Evolutionary conservation across 495 filamentous ascomycete species (phyloP).

Genomic region (Lophiostoma macrostomum): DNA sequence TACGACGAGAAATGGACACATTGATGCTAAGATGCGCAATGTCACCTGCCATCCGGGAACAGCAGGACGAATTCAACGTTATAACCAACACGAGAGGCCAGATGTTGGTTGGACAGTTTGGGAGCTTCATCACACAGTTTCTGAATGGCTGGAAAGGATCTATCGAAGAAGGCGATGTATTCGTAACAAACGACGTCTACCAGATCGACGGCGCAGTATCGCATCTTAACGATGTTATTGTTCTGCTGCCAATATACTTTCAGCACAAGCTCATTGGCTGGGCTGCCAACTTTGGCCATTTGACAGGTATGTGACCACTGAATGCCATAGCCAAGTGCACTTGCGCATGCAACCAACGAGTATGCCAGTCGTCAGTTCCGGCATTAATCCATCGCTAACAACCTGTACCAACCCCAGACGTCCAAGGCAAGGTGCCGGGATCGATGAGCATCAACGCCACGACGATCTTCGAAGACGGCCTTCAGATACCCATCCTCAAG

Average conservation of each 20-base stretch:
- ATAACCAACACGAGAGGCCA: slow-evolving; percentile 48
- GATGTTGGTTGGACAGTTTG: slow-evolving; percentile 54
- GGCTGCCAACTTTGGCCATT: slow-evolving; percentile 52
- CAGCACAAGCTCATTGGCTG: slow-evolving; percentile 47
- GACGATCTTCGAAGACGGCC: slow-evolving; percentile 52
- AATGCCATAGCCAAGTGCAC: too few relatives aligned
- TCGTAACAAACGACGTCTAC: slow-evolving; percentile 53
- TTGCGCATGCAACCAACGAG: too few relatives aligned
- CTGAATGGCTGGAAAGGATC: slow-evolving; percentile 45
- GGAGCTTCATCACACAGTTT: slow-evolving; percentile 52
- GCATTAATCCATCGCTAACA: too few relatives aligned
- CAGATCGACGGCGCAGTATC: slow-evolving; percentile 50
- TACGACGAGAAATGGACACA: slow-evolving; percentile 51
- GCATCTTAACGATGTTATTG: slow-evolving; percentile 50
- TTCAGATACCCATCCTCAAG: slow-evolving; percentile 53
- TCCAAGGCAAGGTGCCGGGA: slow-evolving; percentile 51
- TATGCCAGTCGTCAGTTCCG: too few relatives aligned
- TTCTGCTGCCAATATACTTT: slow-evolving; percentile 49
- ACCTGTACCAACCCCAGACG: too few relatives aligned
- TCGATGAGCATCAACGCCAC: slow-evolving; percentile 53
- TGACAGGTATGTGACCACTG: too few relatives aligned
- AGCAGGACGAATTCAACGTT: slow-evolving; percentile 55
- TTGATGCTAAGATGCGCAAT: slow-evolving; percentile 53
- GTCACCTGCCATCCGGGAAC: slow-evolving; percentile 52
- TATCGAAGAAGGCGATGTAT: slow-evolving; percentile 51